phyloP scores from a whole-genome alignment of 2,329 filamentous ascomycete genomes.

The Aspergillus ochraceus region DNA sequence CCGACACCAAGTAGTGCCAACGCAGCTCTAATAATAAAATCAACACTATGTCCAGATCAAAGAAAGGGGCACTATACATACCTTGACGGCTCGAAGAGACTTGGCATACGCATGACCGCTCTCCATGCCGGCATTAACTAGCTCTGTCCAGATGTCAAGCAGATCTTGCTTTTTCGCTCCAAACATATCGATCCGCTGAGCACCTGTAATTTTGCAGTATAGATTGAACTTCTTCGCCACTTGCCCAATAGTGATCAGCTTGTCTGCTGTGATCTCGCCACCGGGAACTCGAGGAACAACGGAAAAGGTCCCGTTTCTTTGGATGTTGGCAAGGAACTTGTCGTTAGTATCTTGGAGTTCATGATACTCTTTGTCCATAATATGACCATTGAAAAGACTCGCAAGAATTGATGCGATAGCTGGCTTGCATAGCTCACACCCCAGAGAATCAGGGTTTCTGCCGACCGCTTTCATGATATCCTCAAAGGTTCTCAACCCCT shows the following conservation, averaged over 20 bases:
- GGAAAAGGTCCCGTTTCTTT: slow-evolving; percentile 87
- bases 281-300: slow-evolving; percentile 80
- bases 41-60: not conserved
- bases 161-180: slow-evolving; percentile 86
- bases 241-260: slow-evolving; percentile 77
- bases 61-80: slow-evolving; percentile 7
- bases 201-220: slow-evolving; percentile 91
- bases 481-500: slow-evolving; percentile 68
- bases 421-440: slow-evolving; percentile 86
- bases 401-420: slow-evolving; percentile 77
- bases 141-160: slow-evolving; percentile 74
- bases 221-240: slow-evolving; percentile 81
- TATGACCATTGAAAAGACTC: slow-evolving; percentile 78
- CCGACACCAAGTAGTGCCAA: slow-evolving; percentile 87
- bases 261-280: slow-evolving; percentile 85
- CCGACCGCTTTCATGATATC: slow-evolving; percentile 79
- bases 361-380: slow-evolving; percentile 69
- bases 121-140: slow-evolving; percentile 84
- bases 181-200: slow-evolving; percentile 90
- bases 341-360: slow-evolving; percentile 91
- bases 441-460: slow-evolving; percentile 68
- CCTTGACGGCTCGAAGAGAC: slow-evolving; percentile 80
- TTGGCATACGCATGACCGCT: slow-evolving; percentile 91
- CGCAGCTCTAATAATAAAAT: slow-evolving; percentile 62
- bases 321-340: slow-evolving; percentile 82